Base-by-base conservation (phyloP, 108 stramenopile species). In the Pseudonitzschia pungens region DNA sequence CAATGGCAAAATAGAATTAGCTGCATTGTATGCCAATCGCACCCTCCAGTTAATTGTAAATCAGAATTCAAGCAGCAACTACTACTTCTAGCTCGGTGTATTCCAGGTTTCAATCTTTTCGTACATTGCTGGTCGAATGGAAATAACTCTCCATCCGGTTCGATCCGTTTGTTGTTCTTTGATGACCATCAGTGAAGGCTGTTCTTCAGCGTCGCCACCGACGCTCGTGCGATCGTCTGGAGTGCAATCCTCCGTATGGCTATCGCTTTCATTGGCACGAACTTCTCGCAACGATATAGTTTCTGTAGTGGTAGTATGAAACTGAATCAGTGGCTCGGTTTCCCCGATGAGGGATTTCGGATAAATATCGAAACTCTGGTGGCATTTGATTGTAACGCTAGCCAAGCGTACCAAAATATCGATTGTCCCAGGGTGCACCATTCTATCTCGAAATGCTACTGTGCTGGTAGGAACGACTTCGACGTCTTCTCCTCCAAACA, bases 301-400 rank as follows among this genome's bases (percentile, higher is more conserved):
- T 88, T 94, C 93, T n/a, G 89, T 84, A 21, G 93, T 92, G 11
- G 91, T 94, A 6, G 93, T 92, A 53, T 94, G 91, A 51, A 94
- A 79, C 72, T 94, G 91, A 69, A 94, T 90, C 57, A 92, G 74
- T 14, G 91, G 86, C 77, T 92, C 91, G 48, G 78, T 81, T 44
- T 84, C 81, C 32, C 87, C 86, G 16, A 86, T 80, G 56, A 88
- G 63, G 1, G 89, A 76, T 60, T 90, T 87, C 7, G 93, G 91
- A 53, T 89, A 88, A 51, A 94, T 82, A 70, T 94, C 91, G 74
- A 92, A 94, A 54, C 83, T 87, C n/a, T 83, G 87, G 80, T 94
- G 93, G 69, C 89, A 89, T 68, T 89, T 87, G 77, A 94, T 92
- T 11, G 82, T 89, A 21, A 90, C 86, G 48, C 79, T 80, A 20